Base-by-base conservation (phyloP, 2,329 filamentous ascomycete species). In the Uncinocarpus reesii region DNA sequence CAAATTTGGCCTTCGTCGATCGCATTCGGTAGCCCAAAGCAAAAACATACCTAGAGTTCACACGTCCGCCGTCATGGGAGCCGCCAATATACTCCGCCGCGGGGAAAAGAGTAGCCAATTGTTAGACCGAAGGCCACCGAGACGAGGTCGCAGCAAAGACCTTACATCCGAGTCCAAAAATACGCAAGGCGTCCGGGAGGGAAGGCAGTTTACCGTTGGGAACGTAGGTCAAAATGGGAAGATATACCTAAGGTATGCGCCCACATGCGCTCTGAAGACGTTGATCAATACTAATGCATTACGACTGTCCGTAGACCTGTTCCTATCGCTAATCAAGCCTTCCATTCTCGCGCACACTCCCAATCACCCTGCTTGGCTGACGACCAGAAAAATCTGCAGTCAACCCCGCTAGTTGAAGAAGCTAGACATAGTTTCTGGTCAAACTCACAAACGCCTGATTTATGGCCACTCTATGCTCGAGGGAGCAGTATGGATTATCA, bases 151-250 rank as follows among this genome's bases (percentile, higher is more conserved):
- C 49, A 78, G 72, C 59, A 71, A 69, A 57, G 76, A 79, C 47
- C 69, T 79, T 49, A 67, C 72, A n/a, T 72, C 76, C 8, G 82
- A 86, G 58, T 76, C 76, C 50, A 76, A 74, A 53, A 26, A 23
- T 13, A 67, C 70, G 37, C 78, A 77, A 21, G 77, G 72, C 47
- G 75, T 77, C 28, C 75, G 81, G 51, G 79, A 81, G 61, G 81
- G 80, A 42, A 77, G 82, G 47, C 80, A 86, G 59, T 89, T 90
- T 62, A 81, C 83, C 1, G 85, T 90, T 47, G 80, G 82, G 43
- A 89, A 88, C 64, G 84, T 90, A 51, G 84, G 84, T 20, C 85
- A 87, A 62, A 87, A 88, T 66, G 85, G 85, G 32, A 80, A 81
- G 62, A 86, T 90, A 65, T 90, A 87, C 65, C 64, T 90, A 56